These are phyloP conservation scores for Litsea cubeba DNA, from an alignment of 164 flowering plant genomes.

Conservation along the genomic window DNA sequence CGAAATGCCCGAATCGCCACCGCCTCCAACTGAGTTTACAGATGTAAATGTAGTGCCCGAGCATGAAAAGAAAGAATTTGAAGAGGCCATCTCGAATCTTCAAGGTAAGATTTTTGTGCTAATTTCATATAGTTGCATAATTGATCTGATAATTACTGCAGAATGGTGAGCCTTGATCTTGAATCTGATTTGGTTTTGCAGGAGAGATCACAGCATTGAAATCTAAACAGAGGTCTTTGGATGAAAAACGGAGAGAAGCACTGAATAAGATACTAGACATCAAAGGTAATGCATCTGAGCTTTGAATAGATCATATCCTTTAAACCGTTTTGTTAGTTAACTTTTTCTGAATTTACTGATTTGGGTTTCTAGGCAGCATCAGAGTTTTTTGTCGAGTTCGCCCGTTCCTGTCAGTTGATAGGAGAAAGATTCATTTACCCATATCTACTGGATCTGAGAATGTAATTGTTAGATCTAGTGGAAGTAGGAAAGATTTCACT, in stretches of 20 bases:
- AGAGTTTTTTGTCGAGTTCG: constrained; percentile 76
- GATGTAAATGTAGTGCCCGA: constrained; percentile 64
- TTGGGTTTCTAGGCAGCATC: constrained; percentile 52
- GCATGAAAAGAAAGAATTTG: constrained; percentile 50
- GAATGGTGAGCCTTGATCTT: not conserved
- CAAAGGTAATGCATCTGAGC: constrained; percentile 41
- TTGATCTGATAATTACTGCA: not conserved
- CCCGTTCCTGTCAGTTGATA: constrained; percentile 38
- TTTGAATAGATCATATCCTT: not conserved
- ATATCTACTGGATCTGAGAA: constrained; percentile 44
- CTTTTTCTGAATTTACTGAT: not conserved
- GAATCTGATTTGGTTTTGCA: constrained; percentile 22
- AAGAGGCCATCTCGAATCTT: constrained; percentile 37
- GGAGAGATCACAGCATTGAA: constrained; percentile 48
- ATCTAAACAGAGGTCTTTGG: constrained; percentile 38
- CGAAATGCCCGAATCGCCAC: constrained; percentile 31
- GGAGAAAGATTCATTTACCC: constrained; percentile 36
- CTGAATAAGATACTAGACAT: constrained; percentile 64
- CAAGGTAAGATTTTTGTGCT: constrained; percentile 38
- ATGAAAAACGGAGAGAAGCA: constrained; percentile 51
- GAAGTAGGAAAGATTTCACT: constrained; percentile 49
- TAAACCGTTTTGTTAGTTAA: not conserved
- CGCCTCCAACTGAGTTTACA: constrained; percentile 20
- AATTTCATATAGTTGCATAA: not conserved
- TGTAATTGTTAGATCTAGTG: constrained; percentile 40